Evolutionary conservation across 148 eudicot genomes (phyloP).

Genomic region (Fagopyrum homotropicum): DNA sequence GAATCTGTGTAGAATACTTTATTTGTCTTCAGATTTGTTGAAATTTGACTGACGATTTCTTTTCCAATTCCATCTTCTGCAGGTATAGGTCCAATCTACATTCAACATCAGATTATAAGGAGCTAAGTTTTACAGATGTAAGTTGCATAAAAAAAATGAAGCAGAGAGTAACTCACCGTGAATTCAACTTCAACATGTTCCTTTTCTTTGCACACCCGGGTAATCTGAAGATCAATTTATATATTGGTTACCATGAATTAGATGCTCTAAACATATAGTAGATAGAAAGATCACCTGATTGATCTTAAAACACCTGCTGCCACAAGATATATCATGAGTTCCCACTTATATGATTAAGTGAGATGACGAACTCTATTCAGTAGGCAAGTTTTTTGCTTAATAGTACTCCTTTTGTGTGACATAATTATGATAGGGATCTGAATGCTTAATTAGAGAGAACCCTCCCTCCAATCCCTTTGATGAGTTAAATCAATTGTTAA

Average conservation of each 20-base stretch:
- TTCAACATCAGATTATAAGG: slow-evolving; percentile 17
- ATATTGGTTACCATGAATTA: not conserved
- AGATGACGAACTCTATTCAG: not conserved
- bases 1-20: slow-evolving; percentile 72
- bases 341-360: not conserved
- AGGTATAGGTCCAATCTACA: slow-evolving; percentile 76
- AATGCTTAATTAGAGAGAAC: not conserved
- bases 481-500: too few species aligned
- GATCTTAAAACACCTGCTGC: not conserved
- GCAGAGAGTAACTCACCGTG: slow-evolving; percentile 33
- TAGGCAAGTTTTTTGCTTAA: not conserved
- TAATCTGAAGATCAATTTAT: slow-evolving; percentile 39
- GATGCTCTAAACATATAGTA: not conserved
- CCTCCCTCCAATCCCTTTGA: not conserved
- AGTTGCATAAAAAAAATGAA: slow-evolving; percentile 6
- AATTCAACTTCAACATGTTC: slow-evolving; percentile 79
- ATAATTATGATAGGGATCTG: not conserved
- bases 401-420: not conserved
- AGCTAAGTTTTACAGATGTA: not conserved
- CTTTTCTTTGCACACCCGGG: slow-evolving; percentile 65
- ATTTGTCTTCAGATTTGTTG: slow-evolving; percentile 50
- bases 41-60: slow-evolving; percentile 50
- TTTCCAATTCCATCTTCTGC: slow-evolving; percentile 62
- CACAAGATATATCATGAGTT: not conserved
- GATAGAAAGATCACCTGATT: not conserved